phyloP scores from a whole-genome alignment of 2,329 filamentous ascomycete species.

The Fusarium denticulatum region DNA sequence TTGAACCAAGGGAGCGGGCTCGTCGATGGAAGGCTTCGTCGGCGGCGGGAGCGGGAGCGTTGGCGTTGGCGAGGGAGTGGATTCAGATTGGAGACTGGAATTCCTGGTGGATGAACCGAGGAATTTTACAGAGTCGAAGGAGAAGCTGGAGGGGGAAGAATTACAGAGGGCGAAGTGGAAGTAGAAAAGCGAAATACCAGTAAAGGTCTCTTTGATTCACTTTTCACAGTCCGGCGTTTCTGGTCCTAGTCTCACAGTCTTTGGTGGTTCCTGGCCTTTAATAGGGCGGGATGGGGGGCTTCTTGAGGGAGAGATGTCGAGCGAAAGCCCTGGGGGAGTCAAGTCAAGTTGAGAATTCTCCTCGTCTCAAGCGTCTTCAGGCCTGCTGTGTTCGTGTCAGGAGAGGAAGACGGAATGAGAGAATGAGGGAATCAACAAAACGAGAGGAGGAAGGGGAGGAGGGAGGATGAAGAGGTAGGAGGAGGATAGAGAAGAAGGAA shows the following conservation, averaged over 20 bases:
- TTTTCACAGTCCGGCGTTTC: conserved; percentile 39
- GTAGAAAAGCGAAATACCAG: conserved; percentile 52
- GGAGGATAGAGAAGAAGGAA: conserved; percentile 63
- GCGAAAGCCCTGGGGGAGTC: conserved; percentile 4
- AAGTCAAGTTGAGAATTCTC: conserved; percentile 44
- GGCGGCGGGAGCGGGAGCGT: conserved; percentile 27
- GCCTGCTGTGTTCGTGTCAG: conserved; percentile 53
- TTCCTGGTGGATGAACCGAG: conserved; percentile 56
- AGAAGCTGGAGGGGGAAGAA: conserved; percentile 33
- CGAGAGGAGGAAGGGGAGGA: conserved; percentile 54
- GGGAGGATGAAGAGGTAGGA: conserved; percentile 60
- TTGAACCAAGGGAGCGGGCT: conserved; percentile 44
- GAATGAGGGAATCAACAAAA: conserved; percentile 62
- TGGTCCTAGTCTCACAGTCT: conserved; percentile 42
- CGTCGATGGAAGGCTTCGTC: conserved; percentile 39
- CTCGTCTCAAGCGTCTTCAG: conserved; percentile 49
- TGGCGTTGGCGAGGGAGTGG: conserved; percentile 34
- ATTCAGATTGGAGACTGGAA: conserved; percentile 41
- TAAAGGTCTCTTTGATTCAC: conserved; percentile 51
- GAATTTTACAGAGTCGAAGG: conserved; percentile 50
- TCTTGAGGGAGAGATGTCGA: conserved; percentile 15
- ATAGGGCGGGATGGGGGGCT: conserved; percentile 36
- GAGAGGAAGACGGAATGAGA: conserved; percentile 61
- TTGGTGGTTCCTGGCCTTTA: conserved; percentile 43
- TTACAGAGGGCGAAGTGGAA: conserved; percentile 35